Percentiles rank a stretch among this genome's conserved stretches.
phyloP scores from a whole-genome alignment of 78 protist species.

The Dictyostelium capitatum region DNA sequence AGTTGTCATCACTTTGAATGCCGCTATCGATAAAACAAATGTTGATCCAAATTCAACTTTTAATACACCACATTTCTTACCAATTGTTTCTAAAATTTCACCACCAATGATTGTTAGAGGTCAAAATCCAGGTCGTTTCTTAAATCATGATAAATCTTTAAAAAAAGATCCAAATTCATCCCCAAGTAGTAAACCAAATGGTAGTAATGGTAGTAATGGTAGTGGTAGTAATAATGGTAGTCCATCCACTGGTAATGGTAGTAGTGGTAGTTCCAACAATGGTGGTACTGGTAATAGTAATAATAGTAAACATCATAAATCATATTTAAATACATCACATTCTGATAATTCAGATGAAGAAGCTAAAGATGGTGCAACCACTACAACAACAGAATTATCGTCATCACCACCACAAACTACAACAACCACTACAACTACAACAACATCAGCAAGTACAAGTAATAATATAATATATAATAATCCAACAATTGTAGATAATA shows the following conservation, averaged over 20 bases:
- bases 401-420: background rate
- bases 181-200: constrained; percentile 20
- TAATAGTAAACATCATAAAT: constrained; percentile 22
- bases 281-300: constrained; percentile 3
- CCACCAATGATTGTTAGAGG: constrained; percentile 84
- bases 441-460: background rate
- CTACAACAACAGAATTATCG: background rate
- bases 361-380: background rate
- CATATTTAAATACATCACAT: background rate
- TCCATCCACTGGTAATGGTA: background rate
- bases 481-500: background rate
- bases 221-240: background rate
- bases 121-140: constrained; percentile 82
- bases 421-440: background rate
- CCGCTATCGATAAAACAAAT: constrained; percentile 18
- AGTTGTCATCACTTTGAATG: constrained; percentile 67
- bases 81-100: constrained; percentile 58
- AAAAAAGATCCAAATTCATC: constrained; percentile 52
- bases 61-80: constrained; percentile 39
- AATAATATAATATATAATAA: background rate
- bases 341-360: constrained; percentile 20
- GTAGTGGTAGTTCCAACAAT: background rate
- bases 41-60: background rate
- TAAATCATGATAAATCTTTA: constrained; percentile 61
- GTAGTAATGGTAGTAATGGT: background rate